These are phyloP conservation scores for Microbotryomycetes sp. DNA, from an alignment of 1,284 basidiomycete species.

Conservation along the genomic window DNA sequence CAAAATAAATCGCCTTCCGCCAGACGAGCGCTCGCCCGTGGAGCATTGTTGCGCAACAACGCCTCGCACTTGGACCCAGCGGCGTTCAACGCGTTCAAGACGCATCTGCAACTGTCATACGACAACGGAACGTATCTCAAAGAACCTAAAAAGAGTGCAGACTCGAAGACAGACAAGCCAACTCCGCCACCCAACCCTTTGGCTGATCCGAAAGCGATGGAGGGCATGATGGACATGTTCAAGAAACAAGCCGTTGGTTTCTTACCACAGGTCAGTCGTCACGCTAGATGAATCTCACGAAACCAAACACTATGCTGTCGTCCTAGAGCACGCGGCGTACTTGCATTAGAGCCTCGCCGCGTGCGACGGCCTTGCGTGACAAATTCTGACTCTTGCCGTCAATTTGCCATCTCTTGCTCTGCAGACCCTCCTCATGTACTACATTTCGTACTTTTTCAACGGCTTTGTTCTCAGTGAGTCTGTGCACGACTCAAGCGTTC, in stretches of 20 bases:
- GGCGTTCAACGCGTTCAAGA: conserved; percentile 33
- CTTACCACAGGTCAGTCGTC: conserved; percentile 35
- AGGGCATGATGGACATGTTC: conserved; percentile 95
- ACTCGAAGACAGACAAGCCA: conserved; percentile 44
- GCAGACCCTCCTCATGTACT: conserved; percentile 99
- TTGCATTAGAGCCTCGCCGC: too few species aligned
- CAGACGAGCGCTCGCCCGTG: conserved; percentile 76
- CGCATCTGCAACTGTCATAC: conserved; percentile 52
- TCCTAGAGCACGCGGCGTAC: too few species aligned
- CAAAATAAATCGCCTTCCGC: not conserved
- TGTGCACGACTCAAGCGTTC: not conserved
- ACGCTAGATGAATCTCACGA: not conserved
- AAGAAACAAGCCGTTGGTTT: conserved; percentile 94
- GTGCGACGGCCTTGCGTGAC: too few species aligned
- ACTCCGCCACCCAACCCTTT: conserved; percentile 56
- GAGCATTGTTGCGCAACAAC: conserved; percentile 73
- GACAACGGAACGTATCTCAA: conserved; percentile 73
- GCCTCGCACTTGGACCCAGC: conserved; percentile 59
- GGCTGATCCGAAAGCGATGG: conserved; percentile 84
- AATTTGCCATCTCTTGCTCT: conserved; percentile 40
- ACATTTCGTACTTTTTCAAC: conserved; percentile 99
- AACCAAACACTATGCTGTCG: too few species aligned
- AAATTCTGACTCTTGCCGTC: too few species aligned
- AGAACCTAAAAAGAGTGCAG: conserved; percentile 56
- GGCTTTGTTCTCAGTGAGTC: conserved; percentile 92